A percentile compares a stretch with the other conserved stretches of the same genome.
Evolutionary conservation across 2,329 filamentous ascomycete species (phyloP).

Genomic region (Fusarium floridanum): DNA sequence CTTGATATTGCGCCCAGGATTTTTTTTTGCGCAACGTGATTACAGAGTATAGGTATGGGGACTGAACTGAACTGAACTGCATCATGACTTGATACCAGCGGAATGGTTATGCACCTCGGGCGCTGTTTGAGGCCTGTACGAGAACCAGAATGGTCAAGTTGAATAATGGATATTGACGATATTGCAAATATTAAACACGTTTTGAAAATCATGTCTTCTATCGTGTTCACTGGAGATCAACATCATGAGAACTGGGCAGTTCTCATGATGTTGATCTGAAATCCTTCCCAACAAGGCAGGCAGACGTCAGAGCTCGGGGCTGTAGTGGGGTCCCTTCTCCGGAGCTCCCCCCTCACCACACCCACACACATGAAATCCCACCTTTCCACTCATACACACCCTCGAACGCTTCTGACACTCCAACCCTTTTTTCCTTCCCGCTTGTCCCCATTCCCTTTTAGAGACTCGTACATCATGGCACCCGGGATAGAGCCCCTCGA

Average conservation of each 20-base stretch:
- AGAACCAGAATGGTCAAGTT: neutral
- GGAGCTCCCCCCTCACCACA: conserved; percentile 26
- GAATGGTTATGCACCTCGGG: neutral
- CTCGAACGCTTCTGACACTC: conserved; percentile 12
- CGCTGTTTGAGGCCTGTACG: neutral
- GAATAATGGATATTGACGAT: neutral
- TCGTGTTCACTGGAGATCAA: neutral
- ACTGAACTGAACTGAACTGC: neutral
- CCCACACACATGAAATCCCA: conserved; percentile 25
- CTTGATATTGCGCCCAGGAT: neutral
- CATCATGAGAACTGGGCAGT: neutral
- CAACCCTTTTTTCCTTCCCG: neutral
- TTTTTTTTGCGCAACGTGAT: conserved; percentile 17
- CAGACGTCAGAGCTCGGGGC: conserved; percentile 23
- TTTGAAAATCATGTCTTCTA: neutral
- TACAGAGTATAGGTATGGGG: conserved; percentile 6
- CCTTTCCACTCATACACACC: conserved; percentile 20
- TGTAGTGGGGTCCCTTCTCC: conserved; percentile 39
- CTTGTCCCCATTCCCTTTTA: neutral
- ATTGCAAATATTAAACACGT: neutral
- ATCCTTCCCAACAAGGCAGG: conserved; percentile 17
- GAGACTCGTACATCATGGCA: conserved; percentile 49
- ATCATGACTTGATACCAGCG: conserved; percentile 37
- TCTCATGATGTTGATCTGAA: conserved; percentile 23
- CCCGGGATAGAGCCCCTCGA: conserved; percentile 62